Conservation (phyloP, 768 basidiomycete species). For the Mrakia blollopis region DNA sequence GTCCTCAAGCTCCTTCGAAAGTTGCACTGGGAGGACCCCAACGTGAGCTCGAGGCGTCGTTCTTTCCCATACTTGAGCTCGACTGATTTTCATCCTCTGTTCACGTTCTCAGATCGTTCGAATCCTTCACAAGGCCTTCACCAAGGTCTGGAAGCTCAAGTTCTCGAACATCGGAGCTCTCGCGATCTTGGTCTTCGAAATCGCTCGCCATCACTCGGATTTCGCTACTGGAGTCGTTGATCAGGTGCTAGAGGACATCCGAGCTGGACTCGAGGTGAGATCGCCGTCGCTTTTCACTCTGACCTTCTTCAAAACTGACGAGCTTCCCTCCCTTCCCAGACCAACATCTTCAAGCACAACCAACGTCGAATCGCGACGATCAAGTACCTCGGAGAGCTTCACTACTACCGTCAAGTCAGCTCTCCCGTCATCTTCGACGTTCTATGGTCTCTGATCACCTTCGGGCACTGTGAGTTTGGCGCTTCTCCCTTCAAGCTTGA, state of each 20-base stretch:
- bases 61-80: not conserved
- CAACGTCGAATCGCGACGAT: slow-evolving; percentile 85
- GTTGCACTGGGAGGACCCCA: slow-evolving; percentile 84
- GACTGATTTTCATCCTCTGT: not conserved
- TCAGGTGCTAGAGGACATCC: slow-evolving; percentile 87
- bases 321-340: slow-evolving; percentile 40
- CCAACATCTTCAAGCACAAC: slow-evolving; percentile 90
- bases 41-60: slow-evolving; percentile 38
- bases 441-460: slow-evolving; percentile 88
- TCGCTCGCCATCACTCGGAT: slow-evolving; percentile 85
- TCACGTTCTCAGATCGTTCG: slow-evolving; percentile 49
- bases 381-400: slow-evolving; percentile 89
- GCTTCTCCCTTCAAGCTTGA: not conserved
- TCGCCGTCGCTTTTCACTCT: not conserved
- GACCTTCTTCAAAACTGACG: not conserved
- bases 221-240: slow-evolving; percentile 86
- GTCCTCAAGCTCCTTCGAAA: slow-evolving; percentile 88
- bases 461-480: slow-evolving; percentile 84
- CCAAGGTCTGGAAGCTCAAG: slow-evolving; percentile 98
- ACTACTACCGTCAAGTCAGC: slow-evolving; percentile 82
- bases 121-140: slow-evolving; percentile 79
- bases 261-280: slow-evolving; percentile 69
- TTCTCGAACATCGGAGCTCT: slow-evolving; percentile 81
- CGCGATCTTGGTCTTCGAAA: slow-evolving; percentile 90
- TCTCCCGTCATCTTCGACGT: slow-evolving; percentile 88